Percentiles rank a stretch among this genome's conserved stretches.
Evolutionary conservation across 176 grass and related monocot species (phyloP).

Genomic region (Poa pratensis): DNA sequence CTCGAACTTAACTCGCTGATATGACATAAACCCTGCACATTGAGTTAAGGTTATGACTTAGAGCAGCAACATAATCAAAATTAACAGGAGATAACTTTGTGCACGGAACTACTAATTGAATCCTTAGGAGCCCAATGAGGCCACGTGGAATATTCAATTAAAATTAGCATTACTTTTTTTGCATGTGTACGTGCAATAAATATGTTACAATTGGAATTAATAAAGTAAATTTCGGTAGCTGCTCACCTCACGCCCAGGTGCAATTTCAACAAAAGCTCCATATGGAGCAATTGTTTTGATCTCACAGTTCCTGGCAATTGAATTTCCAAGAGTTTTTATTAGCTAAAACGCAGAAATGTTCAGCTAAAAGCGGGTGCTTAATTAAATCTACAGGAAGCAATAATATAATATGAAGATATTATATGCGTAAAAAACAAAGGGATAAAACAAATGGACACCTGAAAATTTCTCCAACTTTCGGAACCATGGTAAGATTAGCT

Average conservation of each 20-base stretch:
- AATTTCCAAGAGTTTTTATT: constrained; percentile 30
- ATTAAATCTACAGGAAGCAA: background rate
- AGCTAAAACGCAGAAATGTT: constrained; percentile 19
- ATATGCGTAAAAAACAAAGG: constrained; percentile 17
- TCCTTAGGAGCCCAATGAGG: constrained; percentile 3
- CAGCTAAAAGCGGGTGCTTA: constrained; percentile 8
- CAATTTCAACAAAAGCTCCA: constrained; percentile 98
- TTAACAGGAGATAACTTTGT: constrained; percentile 22
- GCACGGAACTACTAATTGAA: constrained; percentile 35
- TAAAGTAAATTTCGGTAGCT: constrained; percentile 30
- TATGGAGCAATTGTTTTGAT: constrained; percentile 88
- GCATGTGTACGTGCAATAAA: constrained; percentile 18
- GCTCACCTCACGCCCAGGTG: constrained; percentile 85
- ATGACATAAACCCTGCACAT: constrained; percentile 83
- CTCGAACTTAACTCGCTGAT: constrained; percentile 93
- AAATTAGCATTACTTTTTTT: background rate
- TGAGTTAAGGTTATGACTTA: constrained; percentile 40
- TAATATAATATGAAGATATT: constrained; percentile 11
- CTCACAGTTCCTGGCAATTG: constrained; percentile 71
- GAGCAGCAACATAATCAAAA: constrained; percentile 13
- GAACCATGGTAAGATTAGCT: constrained; percentile 90
- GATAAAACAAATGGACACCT: constrained; percentile 49
- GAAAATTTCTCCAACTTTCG: constrained; percentile 92
- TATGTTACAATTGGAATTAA: constrained; percentile 30
- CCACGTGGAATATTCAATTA: constrained; percentile 22